These are phyloP conservation scores for Auricularia heimuer DNA, from an alignment of 768 basidiomycete species.

Conservation along the genomic window DNA sequence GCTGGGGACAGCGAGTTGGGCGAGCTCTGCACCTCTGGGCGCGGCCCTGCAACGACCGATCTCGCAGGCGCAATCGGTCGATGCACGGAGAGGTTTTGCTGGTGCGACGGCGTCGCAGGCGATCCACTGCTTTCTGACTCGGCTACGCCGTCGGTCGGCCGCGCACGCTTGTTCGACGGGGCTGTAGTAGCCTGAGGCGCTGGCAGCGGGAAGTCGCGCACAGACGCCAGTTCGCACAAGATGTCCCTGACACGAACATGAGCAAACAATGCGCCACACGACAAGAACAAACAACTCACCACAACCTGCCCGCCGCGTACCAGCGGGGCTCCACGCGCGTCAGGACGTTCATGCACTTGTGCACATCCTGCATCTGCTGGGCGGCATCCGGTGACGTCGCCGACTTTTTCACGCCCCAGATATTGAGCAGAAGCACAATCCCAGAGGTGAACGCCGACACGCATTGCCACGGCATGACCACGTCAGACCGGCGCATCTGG, in stretches of 20 bases:
- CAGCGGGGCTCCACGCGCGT: slow-evolving; percentile 28
- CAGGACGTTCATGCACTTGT: slow-evolving; percentile 46
- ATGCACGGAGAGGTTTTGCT: too few relatives aligned
- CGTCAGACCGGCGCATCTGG: slow-evolving; percentile 25
- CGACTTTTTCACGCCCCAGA: slow-evolving; percentile 50
- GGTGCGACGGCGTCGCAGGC: too few relatives aligned
- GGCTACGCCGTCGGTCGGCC: slow-evolving; percentile 27
- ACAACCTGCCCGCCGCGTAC: slow-evolving; percentile 39
- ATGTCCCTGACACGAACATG: slow-evolving; percentile 43
- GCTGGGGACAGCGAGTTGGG: background rate
- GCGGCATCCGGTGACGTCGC: slow-evolving; percentile 33
- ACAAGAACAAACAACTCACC: slow-evolving; percentile 24
- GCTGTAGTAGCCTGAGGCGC: slow-evolving; percentile 37
- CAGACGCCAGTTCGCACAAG: slow-evolving; percentile 59
- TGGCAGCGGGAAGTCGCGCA: slow-evolving; percentile 62
- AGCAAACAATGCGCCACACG: background rate
- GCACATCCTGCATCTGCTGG: slow-evolving; percentile 49
- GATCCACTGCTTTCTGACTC: slow-evolving; percentile 40
- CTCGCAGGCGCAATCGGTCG: too few relatives aligned
- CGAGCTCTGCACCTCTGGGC: background rate
- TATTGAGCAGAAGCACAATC: slow-evolving; percentile 53
- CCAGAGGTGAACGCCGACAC: slow-evolving; percentile 38
- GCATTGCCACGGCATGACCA: slow-evolving; percentile 24
- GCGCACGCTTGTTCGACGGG: slow-evolving; percentile 33
- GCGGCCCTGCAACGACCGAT: too few relatives aligned